Evolutionary conservation across 768 basidiomycete genomes (phyloP).

Genomic region (Suillus americanus): DNA sequence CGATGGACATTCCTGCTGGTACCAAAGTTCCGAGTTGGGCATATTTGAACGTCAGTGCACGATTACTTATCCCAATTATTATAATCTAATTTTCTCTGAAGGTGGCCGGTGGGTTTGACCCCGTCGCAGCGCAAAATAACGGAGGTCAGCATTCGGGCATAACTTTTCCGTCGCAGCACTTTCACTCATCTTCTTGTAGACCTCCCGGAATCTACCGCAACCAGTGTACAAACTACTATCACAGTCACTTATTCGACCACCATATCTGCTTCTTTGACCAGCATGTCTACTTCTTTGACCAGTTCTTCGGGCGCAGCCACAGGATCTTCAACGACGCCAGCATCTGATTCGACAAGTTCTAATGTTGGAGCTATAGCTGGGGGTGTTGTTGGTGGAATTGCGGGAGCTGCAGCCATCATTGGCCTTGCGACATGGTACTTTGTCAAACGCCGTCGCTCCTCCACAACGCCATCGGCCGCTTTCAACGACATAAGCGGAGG

Average conservation of each 20-base stretch:
- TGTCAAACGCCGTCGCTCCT: slow-evolving; percentile 27
- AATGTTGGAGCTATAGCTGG: slow-evolving; percentile 59
- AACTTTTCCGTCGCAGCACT: neutral
- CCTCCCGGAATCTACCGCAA: slow-evolving; percentile 43
- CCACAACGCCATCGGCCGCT: slow-evolving; percentile 16
- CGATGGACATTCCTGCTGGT: slow-evolving; percentile 44
- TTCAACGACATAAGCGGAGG: neutral
- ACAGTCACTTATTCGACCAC: slow-evolving; percentile 12
- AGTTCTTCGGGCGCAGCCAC: slow-evolving; percentile 11
- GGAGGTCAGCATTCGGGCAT: slow-evolving; percentile 21
- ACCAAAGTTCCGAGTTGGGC: slow-evolving; percentile 65
- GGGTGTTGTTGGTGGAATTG: slow-evolving; percentile 62
- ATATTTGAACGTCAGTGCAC: slow-evolving; percentile 52
- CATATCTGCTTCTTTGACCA: slow-evolving; percentile 15
- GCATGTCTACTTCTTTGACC: slow-evolving; percentile 9
- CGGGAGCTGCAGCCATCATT: slow-evolving; percentile 43
- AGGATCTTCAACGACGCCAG: slow-evolving; percentile 6
- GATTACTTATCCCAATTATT: slow-evolving; percentile 15
- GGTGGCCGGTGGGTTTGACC: slow-evolving; percentile 37
- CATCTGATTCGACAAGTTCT: slow-evolving; percentile 10
- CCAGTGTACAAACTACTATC: slow-evolving; percentile 28
- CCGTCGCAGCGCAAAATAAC: slow-evolving; percentile 33
- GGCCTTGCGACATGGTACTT: slow-evolving; percentile 41
- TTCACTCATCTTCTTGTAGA: slow-evolving; percentile 25
- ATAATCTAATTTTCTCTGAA: slow-evolving; percentile 4